Percentiles rank a stretch among this genome's conserved stretches.
phyloP scores from a whole-genome alignment of 306 rosid species.

The Cicer arietinum region DNA sequence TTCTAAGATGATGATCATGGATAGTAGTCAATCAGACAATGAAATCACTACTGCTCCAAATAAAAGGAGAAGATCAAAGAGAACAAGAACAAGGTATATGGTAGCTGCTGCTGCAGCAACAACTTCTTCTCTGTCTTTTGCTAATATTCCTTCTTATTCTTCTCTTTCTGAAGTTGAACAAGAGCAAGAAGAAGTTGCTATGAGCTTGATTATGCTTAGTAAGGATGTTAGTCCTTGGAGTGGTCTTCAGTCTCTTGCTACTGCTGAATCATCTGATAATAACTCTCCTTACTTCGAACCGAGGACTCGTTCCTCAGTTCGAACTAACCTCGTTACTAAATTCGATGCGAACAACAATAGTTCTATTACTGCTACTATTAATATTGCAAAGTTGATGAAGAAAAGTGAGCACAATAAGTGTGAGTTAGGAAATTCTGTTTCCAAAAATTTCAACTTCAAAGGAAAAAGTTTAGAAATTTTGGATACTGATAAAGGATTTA shows the following conservation, averaged over 20 bases:
- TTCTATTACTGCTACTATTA: background rate
- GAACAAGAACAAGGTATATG: conserved; percentile 68
- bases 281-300: conserved; percentile 55
- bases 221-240: conserved; percentile 68
- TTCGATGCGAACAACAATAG: conserved; percentile 36
- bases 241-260: conserved; percentile 47
- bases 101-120: conserved; percentile 42
- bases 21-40: conserved; percentile 77
- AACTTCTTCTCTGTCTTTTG: conserved; percentile 54
- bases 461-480: conserved; percentile 45
- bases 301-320: conserved; percentile 49
- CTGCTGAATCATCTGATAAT: conserved; percentile 70
- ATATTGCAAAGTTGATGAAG: conserved; percentile 41
- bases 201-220: conserved; percentile 88
- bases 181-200: conserved; percentile 91
- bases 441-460: conserved; percentile 42
- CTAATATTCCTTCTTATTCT: conserved; percentile 51
- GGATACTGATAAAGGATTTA: conserved; percentile 35
- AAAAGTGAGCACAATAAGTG: conserved; percentile 37
- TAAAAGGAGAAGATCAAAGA: conserved; percentile 63
- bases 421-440: conserved; percentile 43
- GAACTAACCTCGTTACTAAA: conserved; percentile 45
- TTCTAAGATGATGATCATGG: conserved; percentile 52
- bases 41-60: conserved; percentile 63
- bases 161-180: conserved; percentile 74